Percentiles rank a stretch among this genome's conserved stretches.
Evolutionary conservation across 164 flowering plant species (phyloP).

Genomic region (Houttuynia cordata): DNA sequence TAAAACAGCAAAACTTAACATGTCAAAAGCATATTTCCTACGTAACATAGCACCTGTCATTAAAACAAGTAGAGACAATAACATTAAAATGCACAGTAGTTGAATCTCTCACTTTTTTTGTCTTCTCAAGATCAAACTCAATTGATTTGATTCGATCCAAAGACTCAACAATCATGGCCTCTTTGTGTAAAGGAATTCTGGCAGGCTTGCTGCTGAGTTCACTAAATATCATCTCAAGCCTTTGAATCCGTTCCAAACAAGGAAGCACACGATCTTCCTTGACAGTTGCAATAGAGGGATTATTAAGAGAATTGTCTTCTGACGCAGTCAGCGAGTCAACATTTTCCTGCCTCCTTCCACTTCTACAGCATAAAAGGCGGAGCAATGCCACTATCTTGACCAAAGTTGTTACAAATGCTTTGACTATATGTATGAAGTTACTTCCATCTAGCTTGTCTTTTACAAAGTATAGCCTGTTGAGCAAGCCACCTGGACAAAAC

Average conservation of each 20-base stretch:
- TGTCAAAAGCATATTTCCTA: no score
- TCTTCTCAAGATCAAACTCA: constrained; percentile 79
- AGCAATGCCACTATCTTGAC: constrained; percentile 15
- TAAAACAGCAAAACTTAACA: not conserved
- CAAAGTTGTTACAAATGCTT: constrained; percentile 9
- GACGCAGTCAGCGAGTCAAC: constrained; percentile 15
- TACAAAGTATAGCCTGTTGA: not conserved
- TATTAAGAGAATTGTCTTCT: constrained; percentile 16
- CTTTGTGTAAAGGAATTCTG: constrained; percentile 66
- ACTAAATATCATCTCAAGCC: constrained; percentile 48
- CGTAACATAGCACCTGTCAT: not conserved
- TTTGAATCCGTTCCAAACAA: constrained; percentile 67
- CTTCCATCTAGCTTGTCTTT: constrained; percentile 1
- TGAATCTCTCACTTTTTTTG: constrained; percentile 51
- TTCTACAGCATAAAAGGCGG: constrained; percentile 8
- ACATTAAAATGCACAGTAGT: not conserved
- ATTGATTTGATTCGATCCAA: constrained; percentile 73
- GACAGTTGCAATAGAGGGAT: constrained; percentile 18
- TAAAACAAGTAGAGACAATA: not conserved
- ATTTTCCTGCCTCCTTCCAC: constrained; percentile 7
- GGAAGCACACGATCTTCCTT: constrained; percentile 39
- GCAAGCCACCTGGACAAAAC: not conserved
- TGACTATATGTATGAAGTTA: not conserved
- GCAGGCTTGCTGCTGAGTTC: constrained; percentile 57
- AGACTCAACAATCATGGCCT: constrained; percentile 58